Base-by-base conservation (phyloP, 495 filamentous ascomycete genomes). In the Hyaloscypha bicolor region DNA sequence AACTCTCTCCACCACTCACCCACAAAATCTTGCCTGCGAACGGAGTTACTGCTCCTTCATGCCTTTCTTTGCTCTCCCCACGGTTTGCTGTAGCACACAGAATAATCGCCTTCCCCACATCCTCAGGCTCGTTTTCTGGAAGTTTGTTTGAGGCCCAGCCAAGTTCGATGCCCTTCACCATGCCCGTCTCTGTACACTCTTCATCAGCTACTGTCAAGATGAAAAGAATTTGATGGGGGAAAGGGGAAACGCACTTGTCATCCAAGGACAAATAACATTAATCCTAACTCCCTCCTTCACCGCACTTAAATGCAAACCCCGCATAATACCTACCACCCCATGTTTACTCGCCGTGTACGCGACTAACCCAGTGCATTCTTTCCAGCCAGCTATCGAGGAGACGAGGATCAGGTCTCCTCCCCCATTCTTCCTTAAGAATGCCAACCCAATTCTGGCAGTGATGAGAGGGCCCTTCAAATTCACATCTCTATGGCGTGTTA, bases 221-320 rank as follows among this genome's bases (percentile, higher is more conserved):
- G 8, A 45, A 45, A 45, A 5, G n/a, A 55, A 22, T 14, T 16
- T 32, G n/a, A 55, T 3, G 32, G 30, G 29, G 31, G 60, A 56
- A 53, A 21, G 16, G 51, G 22, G 9, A n/a, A 14, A 72, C 75
- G 25, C 66, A 79, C 76, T 77, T 2, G 77, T 79, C 77, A 79
- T 79, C 77, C 77, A 79, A 4, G 77, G 77, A 72, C 77, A 79
- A 60, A 79, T 69, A 2, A 73, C 75, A 63, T 79, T 79, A 35
- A 79, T 71, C n/a, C 70, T 63, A 39, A 78, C 74, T n/a, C 74
- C 72, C 62, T 79, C 72, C 52, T 70, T 68, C 3, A 62, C 64
- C 0, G 72, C 73, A 21, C 69, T 69, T 16, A 76, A 60, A 51
- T 74, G 71, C 52, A 78, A 62, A 9, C 76, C 75, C 53, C 77